Evolutionary conservation across 2,329 filamentous ascomycete genomes (phyloP).

Genomic region (Cercospora zeae-maydis): DNA sequence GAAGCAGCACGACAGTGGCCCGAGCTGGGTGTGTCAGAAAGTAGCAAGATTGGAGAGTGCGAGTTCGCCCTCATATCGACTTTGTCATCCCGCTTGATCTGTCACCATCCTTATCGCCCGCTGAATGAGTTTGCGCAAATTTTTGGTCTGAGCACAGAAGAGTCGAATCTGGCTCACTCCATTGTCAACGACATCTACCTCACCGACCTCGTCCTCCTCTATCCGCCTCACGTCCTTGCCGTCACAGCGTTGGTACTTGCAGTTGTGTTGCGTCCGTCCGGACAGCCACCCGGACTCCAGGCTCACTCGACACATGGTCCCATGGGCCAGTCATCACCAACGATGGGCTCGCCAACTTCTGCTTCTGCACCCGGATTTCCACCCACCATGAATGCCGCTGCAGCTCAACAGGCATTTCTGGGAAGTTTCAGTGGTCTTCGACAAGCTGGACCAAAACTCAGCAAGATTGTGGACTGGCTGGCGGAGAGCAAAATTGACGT

Average conservation of each 20-base stretch:
- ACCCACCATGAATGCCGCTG: conserved; percentile 22
- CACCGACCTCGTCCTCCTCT: conserved; percentile 82
- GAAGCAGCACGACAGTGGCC: conserved; percentile 86
- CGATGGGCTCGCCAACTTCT: conserved; percentile 28
- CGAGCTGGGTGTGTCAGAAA: conserved; percentile 71
- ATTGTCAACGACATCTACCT: conserved; percentile 91
- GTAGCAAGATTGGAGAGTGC: conserved; percentile 83
- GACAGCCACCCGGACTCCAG: conserved; percentile 45
- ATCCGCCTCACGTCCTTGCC: conserved; percentile 83
- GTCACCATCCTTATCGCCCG: conserved; percentile 86
- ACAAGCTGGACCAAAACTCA: conserved; percentile 39
- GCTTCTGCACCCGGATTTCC: conserved; percentile 19
- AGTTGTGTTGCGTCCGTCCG: conserved; percentile 71
- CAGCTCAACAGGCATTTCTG: conserved; percentile 38
- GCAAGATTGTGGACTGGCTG: conserved; percentile 68
- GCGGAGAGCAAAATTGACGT: conserved; percentile 84
- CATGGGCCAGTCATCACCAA: conserved; percentile 10
- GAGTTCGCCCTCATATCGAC: conserved; percentile 91
- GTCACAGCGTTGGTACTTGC: conserved; percentile 80
- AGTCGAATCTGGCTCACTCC: conserved; percentile 71
- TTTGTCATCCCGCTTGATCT: conserved; percentile 82
- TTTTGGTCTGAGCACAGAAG: conserved; percentile 71
- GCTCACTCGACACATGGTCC: conserved; percentile 36
- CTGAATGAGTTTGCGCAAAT: conserved; percentile 67
- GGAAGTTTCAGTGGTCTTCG: conserved; percentile 33